phyloP scores from a whole-genome alignment of 371 early-diverging fungal genomes.

The Amoeboaphelidium occidentale region DNA sequence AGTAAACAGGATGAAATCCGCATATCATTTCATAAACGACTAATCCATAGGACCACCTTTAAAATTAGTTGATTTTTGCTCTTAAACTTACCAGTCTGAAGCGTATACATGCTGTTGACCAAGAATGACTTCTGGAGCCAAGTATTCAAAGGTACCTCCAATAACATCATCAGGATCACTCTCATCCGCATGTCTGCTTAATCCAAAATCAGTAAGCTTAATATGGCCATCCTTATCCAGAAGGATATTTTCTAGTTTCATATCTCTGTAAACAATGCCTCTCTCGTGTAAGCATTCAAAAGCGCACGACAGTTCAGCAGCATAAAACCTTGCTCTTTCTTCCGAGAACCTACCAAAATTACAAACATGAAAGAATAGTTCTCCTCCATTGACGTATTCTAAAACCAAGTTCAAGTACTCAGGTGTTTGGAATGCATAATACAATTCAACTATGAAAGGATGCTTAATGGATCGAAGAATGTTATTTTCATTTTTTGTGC shows the following conservation, averaged over 20 bases:
- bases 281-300: conserved; percentile 14
- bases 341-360: conserved; percentile 2
- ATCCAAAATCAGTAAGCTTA: conserved; percentile 20
- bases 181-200: conserved; percentile 3
- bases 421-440: conserved; percentile 1
- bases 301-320: conserved; percentile 11
- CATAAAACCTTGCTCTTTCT: conserved; percentile 8
- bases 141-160: conserved; percentile 7
- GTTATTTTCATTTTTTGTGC: conserved; percentile 13
- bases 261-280: conserved; percentile 15
- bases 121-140: conserved; percentile 15
- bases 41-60: conserved; percentile 18
- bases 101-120: conserved; percentile 6
- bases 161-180: neutral
- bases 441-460: conserved; percentile 4
- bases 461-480: conserved; percentile 8
- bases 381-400: conserved; percentile 9
- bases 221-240: conserved; percentile 12
- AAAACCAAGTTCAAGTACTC: neutral
- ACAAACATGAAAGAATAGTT: conserved; percentile 10
- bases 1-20: conserved; percentile 1
- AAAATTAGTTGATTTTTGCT: too few relatives aligned
- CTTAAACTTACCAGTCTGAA: conserved; percentile 14
- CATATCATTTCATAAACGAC: conserved; percentile 12
- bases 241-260: conserved; percentile 21